Evolutionary conservation across 805 yeast species (phyloP).

Genomic region (Ogataea salicorniae): DNA sequence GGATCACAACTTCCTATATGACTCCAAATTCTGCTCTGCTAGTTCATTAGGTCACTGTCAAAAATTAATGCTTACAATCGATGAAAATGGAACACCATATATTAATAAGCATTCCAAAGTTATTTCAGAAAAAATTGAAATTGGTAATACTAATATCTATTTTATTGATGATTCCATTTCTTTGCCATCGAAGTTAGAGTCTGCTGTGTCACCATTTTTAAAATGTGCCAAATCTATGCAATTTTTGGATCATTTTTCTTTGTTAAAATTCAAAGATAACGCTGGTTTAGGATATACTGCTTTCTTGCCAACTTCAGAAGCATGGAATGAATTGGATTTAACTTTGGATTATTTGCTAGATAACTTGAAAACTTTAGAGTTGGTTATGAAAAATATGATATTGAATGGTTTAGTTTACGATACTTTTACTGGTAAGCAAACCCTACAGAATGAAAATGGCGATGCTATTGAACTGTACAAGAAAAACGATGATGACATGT

Average conservation of each 20-base stretch:
- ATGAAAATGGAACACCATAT: conserved; percentile 21
- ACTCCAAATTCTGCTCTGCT: conserved; percentile 45
- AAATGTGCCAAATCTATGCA: conserved; percentile 62
- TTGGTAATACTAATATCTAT: conserved; percentile 67
- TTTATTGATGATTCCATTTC: conserved; percentile 54
- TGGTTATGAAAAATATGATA: conserved; percentile 52
- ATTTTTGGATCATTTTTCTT: conserved; percentile 46
- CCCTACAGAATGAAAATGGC: conserved; percentile 16
- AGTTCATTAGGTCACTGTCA: conserved; percentile 65
- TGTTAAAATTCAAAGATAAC: conserved; percentile 47
- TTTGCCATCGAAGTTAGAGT: conserved; percentile 59
- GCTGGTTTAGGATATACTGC: conserved; percentile 60
- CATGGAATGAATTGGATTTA: conserved; percentile 65
- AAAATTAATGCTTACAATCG: conserved; percentile 41
- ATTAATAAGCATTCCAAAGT: conserved; percentile 57
- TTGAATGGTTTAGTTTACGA: conserved; percentile 64
- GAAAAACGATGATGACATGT: not conserved
- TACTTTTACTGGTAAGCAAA: conserved; percentile 38
- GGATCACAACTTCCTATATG: conserved; percentile 35
- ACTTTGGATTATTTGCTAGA: conserved; percentile 51
- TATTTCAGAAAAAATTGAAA: conserved; percentile 34
- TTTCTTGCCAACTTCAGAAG: conserved; percentile 68
- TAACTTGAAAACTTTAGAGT: conserved; percentile 46
- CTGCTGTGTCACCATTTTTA: conserved; percentile 58
- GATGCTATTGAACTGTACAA: conserved; percentile 6